A percentile compares a stretch with the other conserved stretches of the same genome.
Evolutionary conservation across 768 basidiomycete species (phyloP).

Genomic region (Zangia roseola): DNA sequence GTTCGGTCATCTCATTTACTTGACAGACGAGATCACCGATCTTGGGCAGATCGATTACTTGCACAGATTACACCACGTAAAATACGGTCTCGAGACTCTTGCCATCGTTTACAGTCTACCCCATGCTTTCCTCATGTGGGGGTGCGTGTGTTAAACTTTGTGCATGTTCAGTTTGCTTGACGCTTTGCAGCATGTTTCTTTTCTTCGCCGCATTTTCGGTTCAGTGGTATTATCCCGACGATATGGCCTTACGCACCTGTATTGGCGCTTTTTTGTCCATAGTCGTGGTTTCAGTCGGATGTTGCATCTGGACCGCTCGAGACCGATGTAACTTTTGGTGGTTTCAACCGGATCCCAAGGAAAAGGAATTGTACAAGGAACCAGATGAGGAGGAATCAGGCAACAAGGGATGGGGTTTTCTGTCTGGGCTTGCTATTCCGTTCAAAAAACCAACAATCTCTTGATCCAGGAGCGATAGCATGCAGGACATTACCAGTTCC

Average conservation of each 20-base stretch:
- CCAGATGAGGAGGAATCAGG: not conserved
- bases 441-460: too few relatives aligned
- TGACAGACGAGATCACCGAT: not conserved
- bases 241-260: constrained; percentile 15
- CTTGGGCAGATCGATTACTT: constrained; percentile 14
- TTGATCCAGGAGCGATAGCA: too few relatives aligned
- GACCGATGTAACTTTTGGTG: constrained; percentile 21
- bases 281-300: constrained; percentile 36
- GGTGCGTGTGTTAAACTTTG: constrained; percentile 36
- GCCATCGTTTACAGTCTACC: constrained; percentile 57
- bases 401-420: too few relatives aligned
- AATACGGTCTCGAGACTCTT: constrained; percentile 47
- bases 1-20: constrained; percentile 3
- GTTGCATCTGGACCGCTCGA: constrained; percentile 40
- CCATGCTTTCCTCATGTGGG: constrained; percentile 58
- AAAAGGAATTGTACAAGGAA: not conserved
- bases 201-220: constrained; percentile 27
- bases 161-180: not conserved
- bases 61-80: constrained; percentile 20
- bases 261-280: constrained; percentile 32
- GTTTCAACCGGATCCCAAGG: constrained; percentile 22
- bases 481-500: too few relatives aligned
- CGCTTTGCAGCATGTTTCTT: constrained; percentile 23
- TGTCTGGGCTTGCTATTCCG: too few relatives aligned
- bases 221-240: constrained; percentile 22